These are phyloP conservation scores for Zygosaccharomyces pseudobailii DNA, from an alignment of 1,139 yeast genomes.

Conservation along the genomic window DNA sequence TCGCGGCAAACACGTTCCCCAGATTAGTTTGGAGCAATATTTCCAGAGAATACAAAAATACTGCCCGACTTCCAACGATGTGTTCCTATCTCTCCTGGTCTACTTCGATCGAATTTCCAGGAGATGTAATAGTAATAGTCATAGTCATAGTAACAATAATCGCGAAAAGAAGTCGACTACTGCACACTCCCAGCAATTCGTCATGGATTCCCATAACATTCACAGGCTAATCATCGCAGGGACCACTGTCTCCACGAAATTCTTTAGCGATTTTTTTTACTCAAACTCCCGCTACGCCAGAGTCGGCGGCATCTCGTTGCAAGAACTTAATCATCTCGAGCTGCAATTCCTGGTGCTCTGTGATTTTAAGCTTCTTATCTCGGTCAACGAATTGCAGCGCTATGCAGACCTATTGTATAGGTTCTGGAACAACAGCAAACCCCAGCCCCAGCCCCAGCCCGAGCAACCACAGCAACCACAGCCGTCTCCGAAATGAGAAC, in stretches of 20 bases:
- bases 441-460: not conserved
- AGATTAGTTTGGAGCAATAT: slow-evolving; percentile 85
- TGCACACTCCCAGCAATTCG: slow-evolving; percentile 54
- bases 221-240: slow-evolving; percentile 95
- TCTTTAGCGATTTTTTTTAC: slow-evolving; percentile 92
- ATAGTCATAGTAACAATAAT: slow-evolving; percentile 12
- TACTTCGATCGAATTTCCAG: slow-evolving; percentile 93
- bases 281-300: slow-evolving; percentile 94
- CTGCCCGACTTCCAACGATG: slow-evolving; percentile 97
- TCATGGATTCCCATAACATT: slow-evolving; percentile 93
- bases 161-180: slow-evolving; percentile 6
- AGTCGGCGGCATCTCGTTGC: slow-evolving; percentile 94
- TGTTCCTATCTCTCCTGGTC: slow-evolving; percentile 79
- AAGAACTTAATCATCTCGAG: slow-evolving; percentile 88
- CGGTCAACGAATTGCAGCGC: slow-evolving; percentile 83
- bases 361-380: slow-evolving; percentile 82
- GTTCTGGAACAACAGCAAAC: slow-evolving; percentile 55
- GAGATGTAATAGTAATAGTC: slow-evolving; percentile 56
- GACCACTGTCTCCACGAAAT: slow-evolving; percentile 91
- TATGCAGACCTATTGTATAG: slow-evolving; percentile 82
- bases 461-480: not conserved
- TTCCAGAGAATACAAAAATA: slow-evolving; percentile 85
- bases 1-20: slow-evolving; percentile 94
- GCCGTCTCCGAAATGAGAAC: not conserved
- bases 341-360: slow-evolving; percentile 78